These are phyloP conservation scores for Cytospora chrysosperma DNA, from an alignment of 2,329 filamentous ascomycete genomes.

Conservation along the genomic window DNA sequence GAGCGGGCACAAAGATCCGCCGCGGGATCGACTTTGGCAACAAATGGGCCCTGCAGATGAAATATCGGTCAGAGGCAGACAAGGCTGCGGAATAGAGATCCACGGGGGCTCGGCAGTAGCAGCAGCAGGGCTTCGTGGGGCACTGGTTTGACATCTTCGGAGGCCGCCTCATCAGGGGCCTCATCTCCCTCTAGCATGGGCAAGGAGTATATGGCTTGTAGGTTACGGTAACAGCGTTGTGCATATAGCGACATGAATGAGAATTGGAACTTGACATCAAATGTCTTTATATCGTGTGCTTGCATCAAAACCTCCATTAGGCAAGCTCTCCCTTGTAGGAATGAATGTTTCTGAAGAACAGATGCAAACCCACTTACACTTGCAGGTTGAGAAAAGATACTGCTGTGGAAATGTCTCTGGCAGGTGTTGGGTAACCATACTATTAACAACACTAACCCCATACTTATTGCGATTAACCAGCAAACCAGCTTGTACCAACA, in stretches of 20 bases:
- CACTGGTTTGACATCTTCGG: not conserved
- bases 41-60: slow-evolving; percentile 78
- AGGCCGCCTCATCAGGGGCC: not conserved
- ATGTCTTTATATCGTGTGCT: not conserved
- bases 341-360: too few relatives aligned
- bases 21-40: slow-evolving; percentile 86
- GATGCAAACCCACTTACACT: too few relatives aligned
- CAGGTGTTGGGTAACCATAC: too few relatives aligned
- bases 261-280: not conserved
- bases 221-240: slow-evolving; percentile 4
- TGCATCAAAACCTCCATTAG: not conserved
- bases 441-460: too few relatives aligned
- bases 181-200: not conserved
- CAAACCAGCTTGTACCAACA: too few relatives aligned
- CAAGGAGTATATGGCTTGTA: not conserved
- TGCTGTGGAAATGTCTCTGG: too few relatives aligned
- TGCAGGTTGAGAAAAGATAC: too few relatives aligned
- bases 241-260: slow-evolving; percentile 12
- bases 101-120: not conserved
- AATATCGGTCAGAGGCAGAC: slow-evolving; percentile 41
- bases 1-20: slow-evolving; percentile 75
- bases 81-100: slow-evolving; percentile 27
- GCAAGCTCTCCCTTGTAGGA: too few relatives aligned
- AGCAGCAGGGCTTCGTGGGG: not conserved
- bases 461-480: too few relatives aligned